These are phyloP conservation scores for Colletotrichum falcatum DNA, from an alignment of 2,329 filamentous ascomycete genomes.

Conservation along the genomic window DNA sequence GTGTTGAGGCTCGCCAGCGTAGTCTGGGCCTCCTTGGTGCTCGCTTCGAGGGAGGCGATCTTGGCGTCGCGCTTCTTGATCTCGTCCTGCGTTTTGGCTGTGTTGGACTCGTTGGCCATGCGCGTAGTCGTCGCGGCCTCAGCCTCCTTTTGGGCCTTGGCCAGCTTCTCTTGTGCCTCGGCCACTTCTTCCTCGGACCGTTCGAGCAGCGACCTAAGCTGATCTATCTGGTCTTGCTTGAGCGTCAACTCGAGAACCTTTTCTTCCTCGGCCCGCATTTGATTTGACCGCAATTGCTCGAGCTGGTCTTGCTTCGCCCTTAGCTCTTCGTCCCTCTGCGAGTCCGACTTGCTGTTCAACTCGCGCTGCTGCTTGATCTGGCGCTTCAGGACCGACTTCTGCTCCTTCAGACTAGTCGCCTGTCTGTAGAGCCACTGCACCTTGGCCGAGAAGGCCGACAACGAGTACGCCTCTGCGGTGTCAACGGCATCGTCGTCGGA, in stretches of 20 bases:
- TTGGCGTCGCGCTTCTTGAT: constrained; percentile 55
- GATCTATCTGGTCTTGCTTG: constrained; percentile 64
- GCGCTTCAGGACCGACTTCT: constrained; percentile 88
- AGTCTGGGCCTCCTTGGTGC: constrained; percentile 52
- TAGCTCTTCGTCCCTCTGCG: constrained; percentile 75
- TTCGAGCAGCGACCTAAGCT: constrained; percentile 49
- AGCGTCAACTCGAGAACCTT: constrained; percentile 72
- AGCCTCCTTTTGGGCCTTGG: constrained; percentile 60
- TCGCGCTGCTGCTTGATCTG: constrained; percentile 97
- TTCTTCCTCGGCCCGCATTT: constrained; percentile 49
- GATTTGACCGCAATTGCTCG: constrained; percentile 51
- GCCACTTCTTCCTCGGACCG: constrained; percentile 54
- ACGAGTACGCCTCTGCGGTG: constrained; percentile 72
- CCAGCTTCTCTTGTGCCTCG: constrained; percentile 61
- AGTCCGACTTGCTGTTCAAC: constrained; percentile 88
- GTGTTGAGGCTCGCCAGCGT: constrained; percentile 49
- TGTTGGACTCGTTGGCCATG: constrained; percentile 43
- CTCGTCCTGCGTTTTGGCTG: constrained; percentile 47
- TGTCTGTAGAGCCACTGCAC: constrained; percentile 84
- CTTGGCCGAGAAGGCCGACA: constrained; percentile 81
- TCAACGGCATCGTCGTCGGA: constrained; percentile 72
- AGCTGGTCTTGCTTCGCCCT: constrained; percentile 68
- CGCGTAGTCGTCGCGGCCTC: constrained; percentile 50
- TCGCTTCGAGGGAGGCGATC: constrained; percentile 56
- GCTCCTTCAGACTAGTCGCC: constrained; percentile 82